Conservation (phyloP, 2,329 filamentous ascomycete species). For the Colletotrichum falcatum region DNA sequence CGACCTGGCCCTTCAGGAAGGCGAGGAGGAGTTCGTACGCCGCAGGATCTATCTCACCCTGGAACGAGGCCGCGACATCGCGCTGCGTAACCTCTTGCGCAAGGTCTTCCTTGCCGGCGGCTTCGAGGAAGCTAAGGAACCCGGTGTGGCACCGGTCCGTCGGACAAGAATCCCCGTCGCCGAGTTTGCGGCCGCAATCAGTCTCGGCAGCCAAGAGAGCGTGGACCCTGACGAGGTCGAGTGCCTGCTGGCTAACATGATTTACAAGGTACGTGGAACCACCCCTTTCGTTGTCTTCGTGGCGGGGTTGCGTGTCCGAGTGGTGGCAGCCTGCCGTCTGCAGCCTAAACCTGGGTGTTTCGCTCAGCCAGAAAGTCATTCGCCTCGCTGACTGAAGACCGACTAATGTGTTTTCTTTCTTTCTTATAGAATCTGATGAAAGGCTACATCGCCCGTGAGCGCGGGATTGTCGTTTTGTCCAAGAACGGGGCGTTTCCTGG, state of each 20-base stretch:
- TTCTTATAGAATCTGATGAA: constrained; percentile 87
- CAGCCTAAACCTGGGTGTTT: constrained; percentile 3
- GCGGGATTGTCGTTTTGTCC: constrained; percentile 90
- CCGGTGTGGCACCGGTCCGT: constrained; percentile 70
- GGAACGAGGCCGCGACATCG: constrained; percentile 91
- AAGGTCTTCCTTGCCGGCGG: constrained; percentile 91
- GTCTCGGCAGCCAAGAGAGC: constrained; percentile 74
- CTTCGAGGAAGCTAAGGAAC: constrained; percentile 81
- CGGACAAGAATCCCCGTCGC: constrained; percentile 83
- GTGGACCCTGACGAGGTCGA: constrained; percentile 94
- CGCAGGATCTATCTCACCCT: constrained; percentile 94
- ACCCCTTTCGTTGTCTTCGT: constrained; percentile 22
- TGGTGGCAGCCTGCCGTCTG: constrained; percentile 9
- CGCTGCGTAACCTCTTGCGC: constrained; percentile 88
- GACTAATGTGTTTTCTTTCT: constrained; percentile 46
- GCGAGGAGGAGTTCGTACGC: constrained; percentile 94
- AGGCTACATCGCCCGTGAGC: constrained; percentile 94
- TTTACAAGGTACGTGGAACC: constrained; percentile 83
- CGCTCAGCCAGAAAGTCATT: neutral
- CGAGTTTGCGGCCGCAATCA: constrained; percentile 88
- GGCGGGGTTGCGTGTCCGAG: neutral
- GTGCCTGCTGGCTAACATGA: constrained; percentile 94
- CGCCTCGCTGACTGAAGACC: constrained; percentile 43
- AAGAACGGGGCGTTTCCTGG: constrained; percentile 95
- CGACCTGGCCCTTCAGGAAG: constrained; percentile 81